These are phyloP conservation scores for Aureobasidium lini DNA, from an alignment of 2,329 filamentous ascomycete genomes.

Conservation along the genomic window DNA sequence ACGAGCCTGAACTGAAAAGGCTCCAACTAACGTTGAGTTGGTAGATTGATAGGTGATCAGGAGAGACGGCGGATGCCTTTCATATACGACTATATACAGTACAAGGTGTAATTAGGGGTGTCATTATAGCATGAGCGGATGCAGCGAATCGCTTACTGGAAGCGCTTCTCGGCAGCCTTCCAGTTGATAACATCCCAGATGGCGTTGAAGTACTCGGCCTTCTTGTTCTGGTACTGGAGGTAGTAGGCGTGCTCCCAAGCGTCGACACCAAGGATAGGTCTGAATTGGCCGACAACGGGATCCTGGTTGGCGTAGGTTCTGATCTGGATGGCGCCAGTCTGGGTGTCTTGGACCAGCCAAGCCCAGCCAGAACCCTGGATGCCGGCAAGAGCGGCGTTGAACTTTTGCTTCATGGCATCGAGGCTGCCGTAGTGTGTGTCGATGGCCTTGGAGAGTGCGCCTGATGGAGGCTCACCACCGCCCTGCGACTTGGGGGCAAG, in stretches of 20 bases:
- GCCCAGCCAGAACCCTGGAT: constrained; percentile 61
- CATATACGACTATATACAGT: constrained; percentile 5
- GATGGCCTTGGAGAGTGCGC: constrained; percentile 51
- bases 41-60: background rate
- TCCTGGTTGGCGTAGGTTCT: constrained; percentile 81
- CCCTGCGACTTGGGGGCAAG: constrained; percentile 59
- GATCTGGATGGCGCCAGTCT: constrained; percentile 53
- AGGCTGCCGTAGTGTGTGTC: constrained; percentile 52
- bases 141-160: constrained; percentile 37
- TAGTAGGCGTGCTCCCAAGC: constrained; percentile 97
- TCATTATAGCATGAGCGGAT: background rate
- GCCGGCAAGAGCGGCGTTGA: constrained; percentile 56
- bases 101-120: background rate
- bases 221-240: constrained; percentile 92
- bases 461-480: constrained; percentile 56
- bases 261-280: constrained; percentile 80
- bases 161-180: constrained; percentile 78
- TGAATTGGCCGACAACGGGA: constrained; percentile 74
- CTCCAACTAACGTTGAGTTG: too few species aligned
- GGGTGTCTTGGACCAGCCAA: constrained; percentile 55
- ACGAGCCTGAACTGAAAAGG: too few species aligned
- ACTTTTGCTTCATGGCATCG: constrained; percentile 53
- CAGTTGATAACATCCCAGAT: constrained; percentile 97
- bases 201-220: constrained; percentile 89
- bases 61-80: background rate